Evolutionary conservation across 2,329 filamentous ascomycete species (phyloP).

Genomic region (Trichoderma sp.): DNA sequence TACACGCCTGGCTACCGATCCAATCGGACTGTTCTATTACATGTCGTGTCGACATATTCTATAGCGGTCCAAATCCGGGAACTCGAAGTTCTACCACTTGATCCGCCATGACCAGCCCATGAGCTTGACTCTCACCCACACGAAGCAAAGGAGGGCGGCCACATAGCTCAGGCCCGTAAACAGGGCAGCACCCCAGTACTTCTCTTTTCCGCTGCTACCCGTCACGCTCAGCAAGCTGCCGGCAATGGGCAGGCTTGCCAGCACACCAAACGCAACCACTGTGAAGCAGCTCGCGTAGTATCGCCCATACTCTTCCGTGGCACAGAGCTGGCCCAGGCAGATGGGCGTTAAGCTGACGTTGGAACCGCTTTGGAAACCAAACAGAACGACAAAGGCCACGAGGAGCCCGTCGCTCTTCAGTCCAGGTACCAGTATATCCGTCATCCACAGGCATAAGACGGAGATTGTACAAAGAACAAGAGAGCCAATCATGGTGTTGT

Average conservation of each 20-base stretch:
- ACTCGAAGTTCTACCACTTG: not conserved
- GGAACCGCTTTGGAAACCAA: slow-evolving; percentile 78
- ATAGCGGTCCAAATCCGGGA: not conserved
- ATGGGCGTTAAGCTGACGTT: slow-evolving; percentile 79
- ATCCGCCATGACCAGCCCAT: slow-evolving; percentile 13
- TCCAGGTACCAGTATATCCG: slow-evolving; percentile 42
- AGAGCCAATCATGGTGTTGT: slow-evolving; percentile 76
- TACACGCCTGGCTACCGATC: too few species aligned
- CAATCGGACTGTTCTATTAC: too few species aligned
- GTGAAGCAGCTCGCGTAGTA: slow-evolving; percentile 79
- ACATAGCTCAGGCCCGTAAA: slow-evolving; percentile 5
- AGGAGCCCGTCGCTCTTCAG: slow-evolving; percentile 55
- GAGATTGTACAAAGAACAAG: slow-evolving; percentile 58
- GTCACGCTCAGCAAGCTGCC: slow-evolving; percentile 38
- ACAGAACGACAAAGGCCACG: slow-evolving; percentile 69
- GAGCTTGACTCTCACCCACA: slow-evolving; percentile 21
- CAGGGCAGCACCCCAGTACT: slow-evolving; percentile 18
- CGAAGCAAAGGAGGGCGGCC: slow-evolving; percentile 21
- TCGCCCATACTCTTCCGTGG: slow-evolving; percentile 72
- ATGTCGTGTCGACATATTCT: not conserved
- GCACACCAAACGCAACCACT: slow-evolving; percentile 51
- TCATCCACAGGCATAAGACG: slow-evolving; percentile 73
- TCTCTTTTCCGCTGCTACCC: slow-evolving; percentile 10
- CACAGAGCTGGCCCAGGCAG: slow-evolving; percentile 78
- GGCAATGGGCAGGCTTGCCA: not conserved